Evolutionary conservation across 2,329 filamentous ascomycete genomes (phyloP), one percentile per base, ranked within the genome.

Genomic region (Septoria linicola): DNA sequence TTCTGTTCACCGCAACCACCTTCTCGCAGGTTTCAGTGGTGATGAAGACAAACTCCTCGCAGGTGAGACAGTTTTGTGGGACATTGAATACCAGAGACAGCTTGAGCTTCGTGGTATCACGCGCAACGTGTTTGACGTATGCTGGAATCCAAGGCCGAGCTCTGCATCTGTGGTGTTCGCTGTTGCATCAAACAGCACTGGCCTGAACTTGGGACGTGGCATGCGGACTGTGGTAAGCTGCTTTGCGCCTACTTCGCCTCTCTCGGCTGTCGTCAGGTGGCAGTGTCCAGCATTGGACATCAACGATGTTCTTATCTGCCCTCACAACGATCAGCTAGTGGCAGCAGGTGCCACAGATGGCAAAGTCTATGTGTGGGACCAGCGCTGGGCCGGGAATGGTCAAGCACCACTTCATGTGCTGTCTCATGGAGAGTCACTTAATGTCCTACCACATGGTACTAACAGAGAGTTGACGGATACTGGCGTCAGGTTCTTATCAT

Each of bases 271-370:
- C 0, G 60, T 77, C 19, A 75, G 78, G 50, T 72, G 80, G 31
- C 76, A 82, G 41, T 84, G 81, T 58, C 75, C 75, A 19, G 81
- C 81, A 0, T 61, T 75, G 6, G 82, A 85, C 63, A 82, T 84
- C 58, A 84, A 84, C 49, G 80, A 83, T 51, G 70, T 84, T 1
- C 69, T 77, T 0, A 64, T 62, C 49, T 72, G 71, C 49, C 75
- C 75, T 0, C 63, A 73, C 46, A 71, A 77, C 45, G 68, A 76
- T 1, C 72, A 75, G 31, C 70, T 82, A 48, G 68, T 84, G 10
- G 78, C 80, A 6, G 80, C 79, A 10, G 80, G 80, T 8, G 83
- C 81, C 55, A 84, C 82, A 0, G 74, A 83, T 63, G 80, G 81
- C 2, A 70, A 70, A 23, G 78, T 79, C 0, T 84, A 83, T 63